Evolutionary conservation across 192 early-diverging fungal species (phyloP).

Genomic region (Glomus cerebriforme): DNA sequence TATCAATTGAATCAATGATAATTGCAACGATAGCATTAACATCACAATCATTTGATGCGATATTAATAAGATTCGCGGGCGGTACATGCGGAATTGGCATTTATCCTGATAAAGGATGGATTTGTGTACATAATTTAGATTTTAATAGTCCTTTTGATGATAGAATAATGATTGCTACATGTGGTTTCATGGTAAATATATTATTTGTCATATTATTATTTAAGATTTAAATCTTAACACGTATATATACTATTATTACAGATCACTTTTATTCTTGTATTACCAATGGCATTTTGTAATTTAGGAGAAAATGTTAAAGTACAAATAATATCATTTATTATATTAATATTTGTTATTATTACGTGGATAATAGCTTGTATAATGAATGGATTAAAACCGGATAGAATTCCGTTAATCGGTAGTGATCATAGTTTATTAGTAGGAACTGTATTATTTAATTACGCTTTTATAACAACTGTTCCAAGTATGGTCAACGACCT

Average conservation of each 20-base stretch:
- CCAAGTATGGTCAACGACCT: conserved; percentile 69
- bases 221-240: too few relatives aligned
- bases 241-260: neutral
- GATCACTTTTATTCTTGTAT: neutral
- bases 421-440: conserved; percentile 51
- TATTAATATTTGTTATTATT: conserved; percentile 53
- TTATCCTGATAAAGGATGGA: neutral
- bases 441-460: conserved; percentile 72
- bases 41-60: neutral
- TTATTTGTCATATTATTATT: too few relatives aligned
- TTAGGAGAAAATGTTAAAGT: conserved; percentile 5
- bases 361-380: conserved; percentile 61
- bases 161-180: neutral
- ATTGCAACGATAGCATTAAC: conserved; percentile 7
- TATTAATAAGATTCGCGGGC: neutral
- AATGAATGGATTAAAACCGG: conserved; percentile 46
- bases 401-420: conserved; percentile 56
- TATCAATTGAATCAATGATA: conserved; percentile 8
- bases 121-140: neutral
- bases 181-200: conserved; percentile 5
- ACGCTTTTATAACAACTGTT: conserved; percentile 65
- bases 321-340: conserved; percentile 54
- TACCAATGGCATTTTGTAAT: neutral
- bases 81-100: neutral
- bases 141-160: conserved; percentile 1